Percentiles rank a stretch among this genome's conserved stretches.
phyloP scores from a whole-genome alignment of 179 eudicot species.

The Actinidia chinensis region DNA sequence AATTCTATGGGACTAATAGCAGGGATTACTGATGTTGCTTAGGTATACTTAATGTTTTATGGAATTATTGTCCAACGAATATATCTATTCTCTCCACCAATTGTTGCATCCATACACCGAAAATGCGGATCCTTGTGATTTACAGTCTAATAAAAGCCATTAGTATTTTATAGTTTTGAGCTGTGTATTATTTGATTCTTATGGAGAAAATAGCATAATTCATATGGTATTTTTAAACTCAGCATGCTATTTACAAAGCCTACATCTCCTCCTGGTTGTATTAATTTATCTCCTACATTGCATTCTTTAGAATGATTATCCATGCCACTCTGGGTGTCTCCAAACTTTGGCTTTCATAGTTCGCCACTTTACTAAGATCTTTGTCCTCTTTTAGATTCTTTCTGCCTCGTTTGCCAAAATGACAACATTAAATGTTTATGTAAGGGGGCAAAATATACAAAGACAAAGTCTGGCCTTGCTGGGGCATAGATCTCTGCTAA shows the following conservation, averaged over 20 bases:
- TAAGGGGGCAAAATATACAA: no score
- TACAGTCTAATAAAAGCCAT: no score
- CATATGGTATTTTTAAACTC: neutral
- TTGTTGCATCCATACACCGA: neutral
- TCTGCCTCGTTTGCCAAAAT: neutral
- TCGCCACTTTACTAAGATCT: no score
- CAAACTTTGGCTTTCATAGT: neutral
- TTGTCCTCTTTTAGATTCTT: neutral
- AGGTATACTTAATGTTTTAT: neutral
- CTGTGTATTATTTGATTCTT: neutral
- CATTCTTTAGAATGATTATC: neutral
- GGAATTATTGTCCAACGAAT: neutral
- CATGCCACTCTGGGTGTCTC: neutral
- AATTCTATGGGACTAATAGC: neutral
- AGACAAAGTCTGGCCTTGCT: no score
- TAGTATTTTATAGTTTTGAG: neutral
- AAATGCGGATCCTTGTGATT: no score
- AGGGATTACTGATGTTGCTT: neutral
- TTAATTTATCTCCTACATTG: neutral
- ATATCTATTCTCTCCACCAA: neutral
- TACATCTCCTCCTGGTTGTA: neutral
- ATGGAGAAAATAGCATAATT: neutral
- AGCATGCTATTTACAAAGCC: neutral
- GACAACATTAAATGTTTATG: neutral
- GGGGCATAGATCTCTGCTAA: no score